A percentile compares a stretch with the other conserved stretches of the same genome.
These are phyloP conservation scores for Candida schatavii DNA, from an alignment of 805 yeast genomes.

Conservation along the genomic window DNA sequence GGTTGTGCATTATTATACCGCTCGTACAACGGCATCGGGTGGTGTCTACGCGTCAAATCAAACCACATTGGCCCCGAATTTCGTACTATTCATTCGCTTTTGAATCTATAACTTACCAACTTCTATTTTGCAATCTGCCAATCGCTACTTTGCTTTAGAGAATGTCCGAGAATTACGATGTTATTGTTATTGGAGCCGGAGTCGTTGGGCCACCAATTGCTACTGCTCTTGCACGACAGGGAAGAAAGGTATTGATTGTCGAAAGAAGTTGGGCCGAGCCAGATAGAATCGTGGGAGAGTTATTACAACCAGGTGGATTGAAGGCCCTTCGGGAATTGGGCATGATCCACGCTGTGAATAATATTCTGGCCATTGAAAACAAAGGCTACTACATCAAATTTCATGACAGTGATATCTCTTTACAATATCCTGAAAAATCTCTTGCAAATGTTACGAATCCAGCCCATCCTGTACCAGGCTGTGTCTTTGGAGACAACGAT, in stretches of 20 bases:
- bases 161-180: slow-evolving; percentile 54
- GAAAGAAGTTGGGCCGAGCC: slow-evolving; percentile 93
- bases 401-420: slow-evolving; percentile 51
- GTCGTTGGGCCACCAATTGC: slow-evolving; percentile 95
- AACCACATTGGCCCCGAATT: too few species aligned
- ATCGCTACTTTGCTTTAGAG: too few species aligned
- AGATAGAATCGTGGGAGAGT: slow-evolving; percentile 95
- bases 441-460: slow-evolving; percentile 40
- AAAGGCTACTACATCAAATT: slow-evolving; percentile 79
- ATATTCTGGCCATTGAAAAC: slow-evolving; percentile 73
- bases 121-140: too few species aligned
- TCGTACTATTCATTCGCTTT: too few species aligned
- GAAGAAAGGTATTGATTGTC: slow-evolving; percentile 71
- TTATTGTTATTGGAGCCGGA: slow-evolving; percentile 96
- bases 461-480: slow-evolving; percentile 49
- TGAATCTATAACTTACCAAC: too few species aligned
- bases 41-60: too few species aligned
- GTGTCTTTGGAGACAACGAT: slow-evolving; percentile 60
- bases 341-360: slow-evolving; percentile 69
- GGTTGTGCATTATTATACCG: too few species aligned
- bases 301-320: slow-evolving; percentile 96
- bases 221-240: slow-evolving; percentile 84
- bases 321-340: slow-evolving; percentile 80
- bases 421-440: slow-evolving; percentile 70
- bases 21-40: too few species aligned